Evolutionary conservation across 176 grass and related monocot genomes (phyloP).

Genomic region (Carex parvula): DNA sequence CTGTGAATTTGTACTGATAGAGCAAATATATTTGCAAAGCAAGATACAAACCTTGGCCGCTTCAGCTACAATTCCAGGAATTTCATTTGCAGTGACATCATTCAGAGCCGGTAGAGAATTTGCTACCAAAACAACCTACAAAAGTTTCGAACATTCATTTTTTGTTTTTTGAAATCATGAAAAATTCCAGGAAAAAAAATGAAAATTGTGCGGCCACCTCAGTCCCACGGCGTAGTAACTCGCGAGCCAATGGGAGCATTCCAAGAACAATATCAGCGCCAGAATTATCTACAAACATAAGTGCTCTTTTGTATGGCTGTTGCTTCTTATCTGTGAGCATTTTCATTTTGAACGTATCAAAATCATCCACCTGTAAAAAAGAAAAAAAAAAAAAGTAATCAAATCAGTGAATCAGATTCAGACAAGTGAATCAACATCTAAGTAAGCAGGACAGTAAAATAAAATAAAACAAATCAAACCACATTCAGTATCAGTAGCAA

Average conservation of each 20-base stretch:
- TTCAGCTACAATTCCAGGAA: slow-evolving; percentile 97
- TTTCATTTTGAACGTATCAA: slow-evolving; percentile 85
- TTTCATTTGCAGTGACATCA: slow-evolving; percentile 88
- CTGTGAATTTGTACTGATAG: background rate
- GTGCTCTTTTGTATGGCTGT: slow-evolving; percentile 84
- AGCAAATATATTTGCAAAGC: background rate
- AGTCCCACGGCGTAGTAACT: slow-evolving; percentile 72
- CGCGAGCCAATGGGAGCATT: slow-evolving; percentile 95
- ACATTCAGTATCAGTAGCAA: background rate
- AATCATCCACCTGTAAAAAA: slow-evolving; percentile 75
- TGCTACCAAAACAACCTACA: slow-evolving; percentile 90
- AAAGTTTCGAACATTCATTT: slow-evolving; percentile 13
- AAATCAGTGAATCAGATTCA: background rate
- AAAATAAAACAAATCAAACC: slow-evolving; percentile 2
- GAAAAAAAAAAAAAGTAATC: slow-evolving; percentile 25
- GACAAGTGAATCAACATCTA: background rate
- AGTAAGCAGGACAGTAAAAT: background rate
- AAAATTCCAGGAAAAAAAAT: background rate
- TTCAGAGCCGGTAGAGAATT: slow-evolving; percentile 92
- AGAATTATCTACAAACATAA: slow-evolving; percentile 96
- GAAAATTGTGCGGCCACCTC: slow-evolving; percentile 46
- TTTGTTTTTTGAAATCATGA: background rate
- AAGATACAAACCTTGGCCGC: slow-evolving; percentile 63
- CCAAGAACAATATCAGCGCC: slow-evolving; percentile 97
- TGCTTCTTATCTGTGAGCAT: slow-evolving; percentile 78